Evolutionary conservation across 106 monocot species (phyloP).

Genomic region (Dactylorhiza incarnata): DNA sequence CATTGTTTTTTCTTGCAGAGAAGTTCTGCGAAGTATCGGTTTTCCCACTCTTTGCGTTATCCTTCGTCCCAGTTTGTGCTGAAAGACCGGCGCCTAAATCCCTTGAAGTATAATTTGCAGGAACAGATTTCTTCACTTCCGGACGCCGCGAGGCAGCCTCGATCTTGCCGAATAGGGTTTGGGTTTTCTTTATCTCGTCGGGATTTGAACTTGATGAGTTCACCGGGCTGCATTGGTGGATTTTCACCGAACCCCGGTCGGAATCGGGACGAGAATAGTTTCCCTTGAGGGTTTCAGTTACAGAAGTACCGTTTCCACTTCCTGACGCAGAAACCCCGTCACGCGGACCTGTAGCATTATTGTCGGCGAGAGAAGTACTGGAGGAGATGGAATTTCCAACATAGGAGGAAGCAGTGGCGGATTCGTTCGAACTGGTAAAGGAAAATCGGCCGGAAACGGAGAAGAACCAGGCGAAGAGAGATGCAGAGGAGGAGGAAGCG

Average conservation of each 20-base stretch:
- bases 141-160: neutral
- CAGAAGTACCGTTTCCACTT: neutral
- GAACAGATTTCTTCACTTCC: neutral
- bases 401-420: neutral
- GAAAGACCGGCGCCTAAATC: too few species aligned
- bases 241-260: neutral
- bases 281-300: neutral
- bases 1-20: neutral
- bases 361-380: neutral
- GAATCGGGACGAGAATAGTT: neutral
- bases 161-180: neutral
- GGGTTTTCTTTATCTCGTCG: neutral
- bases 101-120: neutral
- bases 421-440: neutral
- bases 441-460: neutral
- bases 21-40: neutral
- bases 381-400: neutral
- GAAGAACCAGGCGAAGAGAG: neutral
- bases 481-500: neutral
- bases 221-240: neutral
- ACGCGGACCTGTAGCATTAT: neutral
- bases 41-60: neutral
- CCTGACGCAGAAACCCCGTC: too few species aligned
- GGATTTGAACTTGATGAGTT: neutral
- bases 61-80: too few species aligned